Evolutionary conservation across 2,329 filamentous ascomycete species (phyloP).

Genomic region (Colletotrichum tabaci): DNA sequence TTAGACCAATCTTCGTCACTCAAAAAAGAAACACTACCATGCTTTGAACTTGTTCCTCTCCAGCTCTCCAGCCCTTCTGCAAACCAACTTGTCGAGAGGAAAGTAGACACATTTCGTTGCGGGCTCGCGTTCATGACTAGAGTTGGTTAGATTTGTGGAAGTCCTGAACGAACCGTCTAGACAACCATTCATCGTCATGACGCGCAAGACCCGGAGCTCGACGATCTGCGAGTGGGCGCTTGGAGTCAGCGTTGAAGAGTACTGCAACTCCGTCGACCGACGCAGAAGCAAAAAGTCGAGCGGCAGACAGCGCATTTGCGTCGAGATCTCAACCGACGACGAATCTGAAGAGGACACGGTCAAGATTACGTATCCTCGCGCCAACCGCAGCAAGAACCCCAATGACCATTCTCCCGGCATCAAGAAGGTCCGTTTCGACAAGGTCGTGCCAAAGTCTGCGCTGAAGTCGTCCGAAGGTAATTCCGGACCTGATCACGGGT

Average conservation of each 20-base stretch:
- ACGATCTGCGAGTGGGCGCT: slow-evolving; percentile 59
- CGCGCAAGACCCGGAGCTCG: slow-evolving; percentile 34
- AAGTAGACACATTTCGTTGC: too few species aligned
- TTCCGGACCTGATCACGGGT: background rate
- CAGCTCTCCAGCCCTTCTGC: too few species aligned
- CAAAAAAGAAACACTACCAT: background rate
- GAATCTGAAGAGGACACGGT: slow-evolving; percentile 65
- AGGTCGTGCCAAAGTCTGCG: slow-evolving; percentile 53
- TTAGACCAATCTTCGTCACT: background rate
- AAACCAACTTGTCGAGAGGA: too few species aligned
- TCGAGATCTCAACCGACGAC: slow-evolving; percentile 66
- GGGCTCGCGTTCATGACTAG: background rate
- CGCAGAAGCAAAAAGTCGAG: slow-evolving; percentile 35
- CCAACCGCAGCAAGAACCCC: slow-evolving; percentile 42
- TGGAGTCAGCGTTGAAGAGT: slow-evolving; percentile 52
- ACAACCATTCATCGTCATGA: slow-evolving; percentile 18
- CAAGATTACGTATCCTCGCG: slow-evolving; percentile 64
- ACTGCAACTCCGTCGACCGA: slow-evolving; percentile 43
- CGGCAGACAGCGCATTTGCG: slow-evolving; percentile 47
- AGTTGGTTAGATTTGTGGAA: background rate
- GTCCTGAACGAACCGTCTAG: background rate
- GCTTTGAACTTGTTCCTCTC: background rate
- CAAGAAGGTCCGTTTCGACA: slow-evolving; percentile 63
- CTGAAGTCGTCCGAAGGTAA: slow-evolving; percentile 50
- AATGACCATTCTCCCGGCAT: slow-evolving; percentile 33